phyloP scores from a whole-genome alignment of 441 rosid species.

The Kokia cookei region DNA sequence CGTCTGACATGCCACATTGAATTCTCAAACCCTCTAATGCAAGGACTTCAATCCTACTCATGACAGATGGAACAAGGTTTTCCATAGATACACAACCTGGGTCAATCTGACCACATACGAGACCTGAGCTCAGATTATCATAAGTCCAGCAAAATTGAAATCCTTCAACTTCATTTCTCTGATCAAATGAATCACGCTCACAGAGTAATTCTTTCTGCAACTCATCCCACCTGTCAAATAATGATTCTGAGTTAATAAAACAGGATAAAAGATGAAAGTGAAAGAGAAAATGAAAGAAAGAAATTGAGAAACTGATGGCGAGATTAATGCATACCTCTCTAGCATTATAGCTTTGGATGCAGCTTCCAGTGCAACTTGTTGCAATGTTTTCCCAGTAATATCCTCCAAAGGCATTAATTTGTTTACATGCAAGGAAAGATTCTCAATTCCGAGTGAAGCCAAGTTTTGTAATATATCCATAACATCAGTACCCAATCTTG shows the following conservation, averaged over 20 bases:
- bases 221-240: conserved; percentile 22
- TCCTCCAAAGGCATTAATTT: conserved; percentile 70
- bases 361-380: conserved; percentile 40
- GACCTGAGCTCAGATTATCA: conserved; percentile 5
- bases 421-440: conserved; percentile 35
- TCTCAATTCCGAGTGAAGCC: conserved; percentile 47
- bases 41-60: conserved; percentile 49
- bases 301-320: neutral
- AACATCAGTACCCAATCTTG: conserved; percentile 51
- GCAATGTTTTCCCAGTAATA: conserved; percentile 49
- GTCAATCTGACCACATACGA: conserved; percentile 9
- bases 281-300: neutral
- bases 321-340: conserved; percentile 29
- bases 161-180: conserved; percentile 21
- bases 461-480: conserved; percentile 48
- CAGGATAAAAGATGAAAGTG: neutral
- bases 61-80: conserved; percentile 33
- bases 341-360: conserved; percentile 2
- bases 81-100: conserved; percentile 30
- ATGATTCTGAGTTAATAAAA: conserved; percentile 2
- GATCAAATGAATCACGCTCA: conserved; percentile 10
- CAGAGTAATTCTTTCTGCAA: conserved; percentile 17
- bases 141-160: conserved; percentile 9
- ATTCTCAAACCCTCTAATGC: conserved; percentile 59
- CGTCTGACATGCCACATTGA: conserved; percentile 61